Base-by-base conservation (phyloP, 192 early-diverging fungal genomes). In the Entrophospora sp. region DNA sequence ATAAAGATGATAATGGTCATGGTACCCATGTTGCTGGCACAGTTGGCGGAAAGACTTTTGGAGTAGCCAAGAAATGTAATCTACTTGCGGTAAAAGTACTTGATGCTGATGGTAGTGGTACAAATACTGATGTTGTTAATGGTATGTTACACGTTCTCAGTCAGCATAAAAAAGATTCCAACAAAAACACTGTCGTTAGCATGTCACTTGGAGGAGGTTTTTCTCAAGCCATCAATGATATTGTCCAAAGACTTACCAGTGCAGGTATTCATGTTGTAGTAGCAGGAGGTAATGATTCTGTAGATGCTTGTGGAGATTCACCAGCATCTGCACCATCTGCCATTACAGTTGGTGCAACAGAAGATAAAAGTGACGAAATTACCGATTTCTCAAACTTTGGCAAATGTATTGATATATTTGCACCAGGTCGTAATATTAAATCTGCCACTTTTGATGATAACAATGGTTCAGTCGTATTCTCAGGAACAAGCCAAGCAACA, bases 321-420 rank as follows among this genome's bases (percentile, higher is more conserved):
- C 86, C 86, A 4, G 69, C 71, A 34, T 59, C 70, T 24, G 71
- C 71, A 8, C 64, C 75, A 25, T 25, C 14, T 64, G 94, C 87
- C 25, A 81, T 95, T 60, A 77, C 97, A 6, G 93, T 96, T n/a
- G 95, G 85, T 30, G 79, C 83, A 2, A 87, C 86, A 24, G 87
- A 93, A 71, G 81, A 77, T 38, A 75, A 70, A 9, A 74, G 71
- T 42, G 94, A 99, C 74, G 72, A 70, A 24, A 76, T 92, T 52
- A 91, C 91, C 20, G 71, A 73, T 69, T 90, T 92, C 76, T 92
- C 92, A 2, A 89, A 91, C 70, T 84, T 73, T 49, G 97, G 97
- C 60, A 85, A 85, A 71, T 99, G 97, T 79, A 93, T 96, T 25
- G 87, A 94, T 70, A 84, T 97, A 62, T 90, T 92, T 73, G 95